These are phyloP conservation scores for Agapanthus africanus DNA, from an alignment of 106 monocot species.

Conservation along the genomic window DNA sequence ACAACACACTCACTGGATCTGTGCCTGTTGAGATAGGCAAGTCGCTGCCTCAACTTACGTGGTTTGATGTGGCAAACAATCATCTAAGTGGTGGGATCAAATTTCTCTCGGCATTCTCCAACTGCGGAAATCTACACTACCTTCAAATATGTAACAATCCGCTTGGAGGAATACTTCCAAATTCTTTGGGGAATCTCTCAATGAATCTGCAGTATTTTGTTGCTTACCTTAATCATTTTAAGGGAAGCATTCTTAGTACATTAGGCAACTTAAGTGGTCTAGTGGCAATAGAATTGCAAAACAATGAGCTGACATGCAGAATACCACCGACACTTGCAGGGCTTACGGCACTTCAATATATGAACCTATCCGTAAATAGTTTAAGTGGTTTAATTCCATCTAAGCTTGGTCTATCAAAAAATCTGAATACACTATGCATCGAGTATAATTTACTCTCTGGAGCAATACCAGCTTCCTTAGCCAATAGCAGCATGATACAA, in stretches of 20 bases:
- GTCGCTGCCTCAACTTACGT: not conserved
- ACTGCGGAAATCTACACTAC: not conserved
- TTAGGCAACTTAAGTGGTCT: conserved; percentile 8
- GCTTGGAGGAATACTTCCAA: not conserved
- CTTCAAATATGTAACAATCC: not conserved
- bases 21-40: not conserved
- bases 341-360: not conserved
- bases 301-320: not conserved
- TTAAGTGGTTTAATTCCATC: conserved; percentile 8
- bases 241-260: conserved; percentile 5
- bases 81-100: not conserved
- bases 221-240: not conserved
- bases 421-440: not conserved
- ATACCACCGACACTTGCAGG: not conserved
- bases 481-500: not conserved
- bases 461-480: conserved; percentile 6
- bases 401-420: conserved; percentile 3
- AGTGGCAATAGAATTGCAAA: not conserved
- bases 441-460: not conserved
- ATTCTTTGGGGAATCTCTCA: conserved; percentile 9
- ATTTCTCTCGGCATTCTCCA: not conserved
- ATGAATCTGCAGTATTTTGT: not conserved
- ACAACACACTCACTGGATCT: not conserved
- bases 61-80: not conserved
- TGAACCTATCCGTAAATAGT: not conserved